phyloP scores from a whole-genome alignment of 2,329 filamentous ascomycete species.

The Pyrenochaeta sp. region DNA sequence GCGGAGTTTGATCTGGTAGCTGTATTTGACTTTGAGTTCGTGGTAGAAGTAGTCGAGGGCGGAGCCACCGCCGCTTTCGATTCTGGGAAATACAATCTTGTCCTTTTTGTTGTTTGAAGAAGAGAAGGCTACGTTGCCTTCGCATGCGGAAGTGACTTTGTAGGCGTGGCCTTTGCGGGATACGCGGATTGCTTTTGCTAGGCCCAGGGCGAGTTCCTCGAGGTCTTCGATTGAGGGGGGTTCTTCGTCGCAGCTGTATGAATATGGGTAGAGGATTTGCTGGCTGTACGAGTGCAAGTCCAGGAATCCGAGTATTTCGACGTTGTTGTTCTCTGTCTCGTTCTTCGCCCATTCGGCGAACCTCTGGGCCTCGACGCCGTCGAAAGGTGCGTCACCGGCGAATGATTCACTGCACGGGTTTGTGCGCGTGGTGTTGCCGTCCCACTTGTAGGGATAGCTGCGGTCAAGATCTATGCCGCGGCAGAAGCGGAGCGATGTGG shows the following conservation, averaged over 20 bases:
- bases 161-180: conserved; percentile 75
- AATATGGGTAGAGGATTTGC: conserved; percentile 91
- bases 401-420: conserved; percentile 95
- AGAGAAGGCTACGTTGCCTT: conserved; percentile 70
- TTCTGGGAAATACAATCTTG: conserved; percentile 57
- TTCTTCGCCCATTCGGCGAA: conserved; percentile 86
- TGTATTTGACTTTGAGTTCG: conserved; percentile 80
- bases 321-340: conserved; percentile 74
- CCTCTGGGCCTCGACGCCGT: conserved; percentile 78
- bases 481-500: conserved; percentile 83
- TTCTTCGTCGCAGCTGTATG: conserved; percentile 78
- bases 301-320: conserved; percentile 82
- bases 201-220: conserved; percentile 85
- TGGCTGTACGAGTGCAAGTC: conserved; percentile 97
- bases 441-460: conserved; percentile 86
- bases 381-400: conserved; percentile 82
- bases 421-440: conserved; percentile 66
- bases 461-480: conserved; percentile 89
- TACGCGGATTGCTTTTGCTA: conserved; percentile 88
- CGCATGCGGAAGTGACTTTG: conserved; percentile 81
- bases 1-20: conserved; percentile 92
- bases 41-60: conserved; percentile 97
- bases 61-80: conserved; percentile 82
- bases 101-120: conserved; percentile 36
- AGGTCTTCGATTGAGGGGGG: conserved; percentile 92